Base-by-base conservation (phyloP, 2,329 filamentous ascomycete genomes). In the Lachnum nothofagi region DNA sequence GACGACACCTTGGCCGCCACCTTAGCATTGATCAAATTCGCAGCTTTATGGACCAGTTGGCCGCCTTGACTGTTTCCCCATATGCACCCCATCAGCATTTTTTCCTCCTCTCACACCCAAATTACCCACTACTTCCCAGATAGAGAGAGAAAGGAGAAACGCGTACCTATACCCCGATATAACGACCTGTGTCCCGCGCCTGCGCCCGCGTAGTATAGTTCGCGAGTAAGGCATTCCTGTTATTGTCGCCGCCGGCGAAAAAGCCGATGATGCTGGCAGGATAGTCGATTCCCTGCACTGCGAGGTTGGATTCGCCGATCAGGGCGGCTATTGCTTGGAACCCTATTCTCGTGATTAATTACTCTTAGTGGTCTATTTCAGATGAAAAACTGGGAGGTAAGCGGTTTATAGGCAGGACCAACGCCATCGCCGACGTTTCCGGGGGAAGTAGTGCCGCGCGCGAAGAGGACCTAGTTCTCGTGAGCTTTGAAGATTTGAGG, bases 241-340 rank as follows among this genome's bases (percentile, higher is more conserved):
- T 59, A 3, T 60, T 54, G 54, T 74, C 72, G 31, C 31, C 31
- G 19, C 46, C 46, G n/a, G 23, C 29, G 5, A 48, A 20, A 23
- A 48, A 48, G 1, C 42, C 74, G 1, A 52, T 51, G 31, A 70
- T 49, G 48, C 65, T 61, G 5, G 76, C 77, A 2, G 70, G 64
- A 53, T 79, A 80, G 16, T 72, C 65, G 19, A 79, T 72, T 38
- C 77, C 77, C 59, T 79, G 77, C 8, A 78, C 68, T 8, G 72
- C 72, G 9, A 79, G 58, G 44, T 72, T 72, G 25, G 61, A 63
- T 12, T 59, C 61, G 17, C 73, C 73, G 51, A 77, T 62, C 44
- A 64, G 58, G 3, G 59, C 35, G 8, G 66, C 67, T 1, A 80
- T 60, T 3, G 70, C 69, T 41, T 70, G 63, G 51, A 75, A 73